phyloP scores from a whole-genome alignment of 306 rosid species.

The Quercus ilex region DNA sequence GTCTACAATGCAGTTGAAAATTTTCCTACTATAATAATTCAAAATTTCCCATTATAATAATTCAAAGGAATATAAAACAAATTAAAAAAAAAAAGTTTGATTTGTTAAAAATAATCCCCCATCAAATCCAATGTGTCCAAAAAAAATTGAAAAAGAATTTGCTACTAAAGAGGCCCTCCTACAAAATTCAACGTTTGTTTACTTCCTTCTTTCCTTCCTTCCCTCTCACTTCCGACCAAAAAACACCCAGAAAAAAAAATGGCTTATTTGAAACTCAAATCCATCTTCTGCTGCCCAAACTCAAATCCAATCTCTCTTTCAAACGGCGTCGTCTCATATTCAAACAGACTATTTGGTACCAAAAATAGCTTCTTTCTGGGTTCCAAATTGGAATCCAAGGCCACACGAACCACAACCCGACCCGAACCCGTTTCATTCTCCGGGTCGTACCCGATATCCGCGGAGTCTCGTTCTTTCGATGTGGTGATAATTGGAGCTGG shows the following conservation, averaged over 20 bases:
- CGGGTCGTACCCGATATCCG: constrained; percentile 13
- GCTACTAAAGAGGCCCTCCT: too few relatives aligned
- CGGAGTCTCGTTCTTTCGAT: constrained; percentile 43
- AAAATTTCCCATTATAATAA: too few relatives aligned
- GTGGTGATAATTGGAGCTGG: constrained; percentile 85
- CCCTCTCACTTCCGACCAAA: neutral
- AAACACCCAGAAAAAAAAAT: neutral
- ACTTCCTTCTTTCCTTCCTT: neutral
- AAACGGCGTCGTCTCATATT: constrained; percentile 13
- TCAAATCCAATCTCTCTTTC: neutral
- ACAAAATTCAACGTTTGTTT: too few relatives aligned
- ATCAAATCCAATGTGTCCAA: too few relatives aligned
- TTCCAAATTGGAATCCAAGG: constrained; percentile 2
- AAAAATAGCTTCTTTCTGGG: neutral
- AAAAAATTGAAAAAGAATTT: too few relatives aligned
- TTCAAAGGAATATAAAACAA: too few relatives aligned
- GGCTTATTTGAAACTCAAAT: constrained; percentile 9
- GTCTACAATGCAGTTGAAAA: too few relatives aligned
- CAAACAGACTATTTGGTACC: neutral
- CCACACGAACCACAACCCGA: neutral
- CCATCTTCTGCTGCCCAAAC: neutral
- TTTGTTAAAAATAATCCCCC: too few relatives aligned
- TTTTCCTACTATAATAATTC: too few relatives aligned
- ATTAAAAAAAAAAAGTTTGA: too few relatives aligned
- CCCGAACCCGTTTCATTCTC: constrained; percentile 16